Evolutionary conservation across 2,329 filamentous ascomycete genomes (phyloP).

Genomic region (Fusarium xyrophilum): DNA sequence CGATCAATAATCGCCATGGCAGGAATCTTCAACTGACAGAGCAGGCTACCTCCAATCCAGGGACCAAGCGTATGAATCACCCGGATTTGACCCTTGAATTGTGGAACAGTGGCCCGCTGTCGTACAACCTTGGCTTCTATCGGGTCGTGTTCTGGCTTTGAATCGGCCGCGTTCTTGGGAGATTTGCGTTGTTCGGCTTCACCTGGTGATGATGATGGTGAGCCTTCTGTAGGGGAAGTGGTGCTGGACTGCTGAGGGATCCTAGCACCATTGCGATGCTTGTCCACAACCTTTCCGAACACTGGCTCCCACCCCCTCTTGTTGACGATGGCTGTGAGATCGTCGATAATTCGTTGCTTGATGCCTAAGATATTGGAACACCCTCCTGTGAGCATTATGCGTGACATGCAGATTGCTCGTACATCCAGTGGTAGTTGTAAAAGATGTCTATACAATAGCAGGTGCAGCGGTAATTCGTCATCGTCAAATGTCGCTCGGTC

Average conservation of each 20-base stretch:
- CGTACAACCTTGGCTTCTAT: conserved; percentile 49
- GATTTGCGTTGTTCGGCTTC: conserved; percentile 36
- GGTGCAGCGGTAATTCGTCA: conserved; percentile 79
- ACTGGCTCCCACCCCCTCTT: conserved; percentile 80
- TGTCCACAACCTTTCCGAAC: conserved; percentile 70
- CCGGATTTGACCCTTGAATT: conserved; percentile 66
- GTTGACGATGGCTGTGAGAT: conserved; percentile 72
- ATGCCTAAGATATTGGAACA: conserved; percentile 81
- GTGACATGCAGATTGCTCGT: conserved; percentile 83
- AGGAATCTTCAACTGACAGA: conserved; percentile 71
- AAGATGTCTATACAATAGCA: conserved; percentile 78
- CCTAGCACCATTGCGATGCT: conserved; percentile 56
- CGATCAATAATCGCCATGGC: conserved; percentile 74
- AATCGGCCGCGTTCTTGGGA: conserved; percentile 35
- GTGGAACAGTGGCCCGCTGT: conserved; percentile 47
- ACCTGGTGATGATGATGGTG: conserved; percentile 34
- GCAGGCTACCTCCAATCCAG: conserved; percentile 76
- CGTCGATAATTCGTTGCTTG: conserved; percentile 76
- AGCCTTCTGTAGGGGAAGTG: conserved; percentile 27
- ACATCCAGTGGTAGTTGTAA: conserved; percentile 81
- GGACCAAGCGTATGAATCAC: conserved; percentile 73
- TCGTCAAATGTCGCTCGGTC: conserved; percentile 74
- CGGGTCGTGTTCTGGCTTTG: conserved; percentile 40
- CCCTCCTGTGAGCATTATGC: conserved; percentile 85
- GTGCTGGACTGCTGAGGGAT: conserved; percentile 46